phyloP scores from a whole-genome alignment of 192 early-diverging fungal species.

The Backusella westeae region DNA sequence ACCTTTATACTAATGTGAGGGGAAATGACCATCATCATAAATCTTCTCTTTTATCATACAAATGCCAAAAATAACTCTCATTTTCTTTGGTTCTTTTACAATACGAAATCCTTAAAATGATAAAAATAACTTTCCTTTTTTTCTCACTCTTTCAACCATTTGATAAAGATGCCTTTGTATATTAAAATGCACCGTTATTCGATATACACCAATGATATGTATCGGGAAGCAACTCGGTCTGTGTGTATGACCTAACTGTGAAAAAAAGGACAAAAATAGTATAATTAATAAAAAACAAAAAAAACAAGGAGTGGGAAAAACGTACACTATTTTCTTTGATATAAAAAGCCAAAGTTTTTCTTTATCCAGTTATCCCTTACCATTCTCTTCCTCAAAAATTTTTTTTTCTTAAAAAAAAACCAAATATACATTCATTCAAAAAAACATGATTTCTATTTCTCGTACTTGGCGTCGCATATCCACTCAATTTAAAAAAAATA shows the following conservation, averaged over 20 bases:
- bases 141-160: neutral
- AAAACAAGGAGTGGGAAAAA: neutral
- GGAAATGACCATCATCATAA: neutral
- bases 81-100: neutral
- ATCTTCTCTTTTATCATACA: neutral
- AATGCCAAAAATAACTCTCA: neutral
- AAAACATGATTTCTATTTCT: slow-evolving; percentile 16
- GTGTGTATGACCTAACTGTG: neutral
- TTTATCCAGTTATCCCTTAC: neutral
- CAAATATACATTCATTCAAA: neutral
- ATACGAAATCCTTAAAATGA: neutral
- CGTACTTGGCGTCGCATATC: slow-evolving; percentile 16
- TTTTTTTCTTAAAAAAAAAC: neutral
- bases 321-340: neutral
- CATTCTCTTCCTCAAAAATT: neutral
- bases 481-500: slow-evolving; percentile 11
- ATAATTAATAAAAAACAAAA: neutral
- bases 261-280: neutral
- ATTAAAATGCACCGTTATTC: neutral
- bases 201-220: neutral
- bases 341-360: neutral
- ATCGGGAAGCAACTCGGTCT: neutral
- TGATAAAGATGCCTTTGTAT: neutral
- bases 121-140: neutral
- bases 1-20: neutral